phyloP scores from a whole-genome alignment of 352 stramenopile species.

The Nothophytophthora sp. region DNA sequence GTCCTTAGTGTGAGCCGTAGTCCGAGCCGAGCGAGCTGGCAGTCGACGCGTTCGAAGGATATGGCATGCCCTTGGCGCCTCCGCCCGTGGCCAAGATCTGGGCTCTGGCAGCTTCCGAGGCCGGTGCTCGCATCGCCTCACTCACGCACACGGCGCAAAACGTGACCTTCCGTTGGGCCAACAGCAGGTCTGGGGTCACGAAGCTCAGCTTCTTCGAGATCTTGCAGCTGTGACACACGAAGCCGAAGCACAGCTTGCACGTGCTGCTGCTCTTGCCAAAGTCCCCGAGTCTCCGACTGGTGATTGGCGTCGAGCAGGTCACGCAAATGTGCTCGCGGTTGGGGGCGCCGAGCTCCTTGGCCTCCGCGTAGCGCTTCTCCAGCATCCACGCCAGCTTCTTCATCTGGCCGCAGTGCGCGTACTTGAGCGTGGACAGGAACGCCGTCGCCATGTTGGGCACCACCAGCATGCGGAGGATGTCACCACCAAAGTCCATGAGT shows the following conservation, averaged over 20 bases:
- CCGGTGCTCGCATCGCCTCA: constrained; percentile 23
- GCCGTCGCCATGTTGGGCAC: constrained; percentile 30
- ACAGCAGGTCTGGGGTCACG: constrained; percentile 30
- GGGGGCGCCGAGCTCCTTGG: constrained; percentile 26
- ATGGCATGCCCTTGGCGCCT: constrained; percentile 9
- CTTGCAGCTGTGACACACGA: constrained; percentile 35
- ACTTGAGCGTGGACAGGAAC: constrained; percentile 35
- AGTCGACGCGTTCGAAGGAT: constrained; percentile 20
- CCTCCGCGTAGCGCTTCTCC: constrained; percentile 27
- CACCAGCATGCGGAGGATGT: constrained; percentile 36
- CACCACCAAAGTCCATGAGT: constrained; percentile 33
- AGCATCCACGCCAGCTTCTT: constrained; percentile 46
- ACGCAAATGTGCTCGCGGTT: constrained; percentile 32
- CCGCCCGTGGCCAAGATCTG: constrained; percentile 17
- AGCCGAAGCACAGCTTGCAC: constrained; percentile 35
- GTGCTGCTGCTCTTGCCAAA: constrained; percentile 32
- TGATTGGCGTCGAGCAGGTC: constrained; percentile 23
- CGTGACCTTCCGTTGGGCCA: constrained; percentile 32
- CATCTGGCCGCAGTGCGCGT: constrained; percentile 43
- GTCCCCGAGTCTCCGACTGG: constrained; percentile 20
- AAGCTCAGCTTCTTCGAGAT: constrained; percentile 40
- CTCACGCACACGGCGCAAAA: constrained; percentile 38
- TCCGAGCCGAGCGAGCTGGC: constrained; percentile 27
- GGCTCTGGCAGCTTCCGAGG: constrained; percentile 20
- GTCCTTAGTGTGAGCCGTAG: constrained; percentile 8